Percentiles rank a stretch among this genome's conserved stretches.
These are phyloP conservation scores for Psilocybe azurescens DNA, from an alignment of 768 basidiomycete species.

Conservation along the genomic window DNA sequence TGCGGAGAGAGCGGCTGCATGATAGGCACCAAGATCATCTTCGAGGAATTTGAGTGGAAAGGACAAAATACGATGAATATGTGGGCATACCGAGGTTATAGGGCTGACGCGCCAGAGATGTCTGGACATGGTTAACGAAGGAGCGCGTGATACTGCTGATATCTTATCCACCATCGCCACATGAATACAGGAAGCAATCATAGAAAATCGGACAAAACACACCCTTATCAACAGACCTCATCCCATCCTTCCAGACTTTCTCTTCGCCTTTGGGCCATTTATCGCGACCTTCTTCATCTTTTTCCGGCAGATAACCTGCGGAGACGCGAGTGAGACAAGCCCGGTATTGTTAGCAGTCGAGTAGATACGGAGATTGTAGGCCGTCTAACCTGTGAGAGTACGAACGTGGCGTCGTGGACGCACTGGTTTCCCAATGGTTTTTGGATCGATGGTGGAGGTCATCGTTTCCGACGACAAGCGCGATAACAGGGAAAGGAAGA, in stretches of 20 bases:
- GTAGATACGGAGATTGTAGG: background rate
- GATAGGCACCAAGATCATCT: constrained; percentile 88
- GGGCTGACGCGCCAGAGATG: constrained; percentile 88
- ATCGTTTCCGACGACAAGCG: constrained; percentile 38
- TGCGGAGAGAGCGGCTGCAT: constrained; percentile 87
- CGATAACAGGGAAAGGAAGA: constrained; percentile 13
- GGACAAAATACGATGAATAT: background rate
- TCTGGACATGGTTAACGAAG: constrained; percentile 84
- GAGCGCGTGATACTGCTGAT: constrained; percentile 70
- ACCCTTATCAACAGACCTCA: constrained; percentile 66
- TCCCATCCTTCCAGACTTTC: constrained; percentile 68
- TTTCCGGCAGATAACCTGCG: constrained; percentile 79
- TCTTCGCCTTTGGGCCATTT: constrained; percentile 88
- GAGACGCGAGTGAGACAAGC: background rate
- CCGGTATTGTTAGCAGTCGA: constrained; percentile 1
- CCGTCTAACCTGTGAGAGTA: constrained; percentile 59
- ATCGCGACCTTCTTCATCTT: constrained; percentile 77
- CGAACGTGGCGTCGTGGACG: constrained; percentile 70
- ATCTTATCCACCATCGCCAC: constrained; percentile 41
- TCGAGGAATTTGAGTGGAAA: constrained; percentile 3
- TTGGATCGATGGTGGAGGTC: constrained; percentile 71
- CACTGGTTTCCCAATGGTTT: constrained; percentile 66
- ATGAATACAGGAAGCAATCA: background rate
- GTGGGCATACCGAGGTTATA: constrained; percentile 75
- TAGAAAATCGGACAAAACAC: constrained; percentile 10